These are phyloP conservation scores for Cenchrus fungigraminus DNA, from an alignment of 176 grass and related monocot species.

Conservation along the genomic window DNA sequence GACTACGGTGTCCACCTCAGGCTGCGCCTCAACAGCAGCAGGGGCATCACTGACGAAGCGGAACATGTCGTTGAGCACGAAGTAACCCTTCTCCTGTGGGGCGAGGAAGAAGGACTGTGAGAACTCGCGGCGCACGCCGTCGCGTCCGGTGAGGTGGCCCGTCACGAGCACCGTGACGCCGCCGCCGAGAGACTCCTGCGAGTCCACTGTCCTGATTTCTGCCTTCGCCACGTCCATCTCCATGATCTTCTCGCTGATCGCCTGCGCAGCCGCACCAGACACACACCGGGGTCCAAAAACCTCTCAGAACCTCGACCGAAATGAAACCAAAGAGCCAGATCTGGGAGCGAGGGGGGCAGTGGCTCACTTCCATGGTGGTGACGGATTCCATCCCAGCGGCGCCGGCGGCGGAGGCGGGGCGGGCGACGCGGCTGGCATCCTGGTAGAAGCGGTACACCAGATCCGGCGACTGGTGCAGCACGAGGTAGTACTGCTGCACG, in stretches of 20 bases:
- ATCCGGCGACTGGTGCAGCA: constrained; percentile 87
- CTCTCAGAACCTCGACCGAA: neutral
- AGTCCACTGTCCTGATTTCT: constrained; percentile 78
- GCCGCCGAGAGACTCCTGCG: constrained; percentile 68
- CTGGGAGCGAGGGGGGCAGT: constrained; percentile 2
- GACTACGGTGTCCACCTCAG: neutral
- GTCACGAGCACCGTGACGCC: constrained; percentile 84
- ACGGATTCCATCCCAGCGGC: constrained; percentile 61
- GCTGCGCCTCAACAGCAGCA: neutral
- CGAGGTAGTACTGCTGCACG: constrained; percentile 86
- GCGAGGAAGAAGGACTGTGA: constrained; percentile 91
- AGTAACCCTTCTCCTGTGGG: constrained; percentile 84
- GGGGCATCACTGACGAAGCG: constrained; percentile 50
- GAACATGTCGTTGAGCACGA: constrained; percentile 84
- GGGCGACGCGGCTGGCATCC: constrained; percentile 77
- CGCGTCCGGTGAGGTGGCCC: constrained; percentile 54
- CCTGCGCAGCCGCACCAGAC: constrained; percentile 42
- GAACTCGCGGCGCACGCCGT: constrained; percentile 60
- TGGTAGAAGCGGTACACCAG: constrained; percentile 91
- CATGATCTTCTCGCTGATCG: constrained; percentile 82
- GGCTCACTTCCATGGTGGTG: constrained; percentile 68
- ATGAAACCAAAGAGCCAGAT: neutral
- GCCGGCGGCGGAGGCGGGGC: constrained; percentile 42
- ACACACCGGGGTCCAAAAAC: neutral
- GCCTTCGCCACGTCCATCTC: constrained; percentile 74